Evolutionary conservation across 192 early-diverging fungal genomes (phyloP), one percentile per base, ranked within the genome.

Genomic region (Podila horticola): DNA sequence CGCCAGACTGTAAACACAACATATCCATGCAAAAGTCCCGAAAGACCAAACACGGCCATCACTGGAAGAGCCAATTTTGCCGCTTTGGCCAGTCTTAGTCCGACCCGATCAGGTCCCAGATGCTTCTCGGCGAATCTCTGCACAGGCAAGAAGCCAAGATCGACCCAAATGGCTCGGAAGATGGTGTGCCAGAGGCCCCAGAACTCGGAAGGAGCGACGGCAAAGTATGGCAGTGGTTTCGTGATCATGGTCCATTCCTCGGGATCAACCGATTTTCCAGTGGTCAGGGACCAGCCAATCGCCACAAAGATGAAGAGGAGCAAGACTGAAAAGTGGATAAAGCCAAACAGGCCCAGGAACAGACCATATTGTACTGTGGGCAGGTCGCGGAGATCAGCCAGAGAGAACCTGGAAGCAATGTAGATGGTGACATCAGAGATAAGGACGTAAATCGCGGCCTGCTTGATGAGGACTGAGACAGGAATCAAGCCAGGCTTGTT

Each of bases 11-110:
- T 9, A 30, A 26, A 61, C 28, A 61, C 59, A 61, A 61, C 30
- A 13, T 61, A 61, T 31, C 59, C 59, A 61, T 61, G 59, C 28
- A 61, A 5, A 17, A 61, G 28, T 19, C 59, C 59, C 28, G 28
- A 31, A 9, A 61, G 30, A 19, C 28, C 31, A 61, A 61, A 61
- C 26, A 61, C 59, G 17, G 59, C 26, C 59, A 61, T 61, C 59
- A 61, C 59, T 12, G 59, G 59, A 12, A 61, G 59, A 31, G 12
- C 59, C 29, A 31, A 26, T 61, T 30, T 20, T 19, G 59, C 59
- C 26, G 59, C 59, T 19, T 61, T 61, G 30, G 59, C 26, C 26
- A 61, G 29, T 33, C 26, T 13, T 31, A 13, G 11, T 3, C 59
- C 59, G 12, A 61, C 59, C 26, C 28, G 26, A 17, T 24, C 59